Evolutionary conservation across 2,329 filamentous ascomycete species (phyloP), one percentile per base, ranked within the genome.

Genomic region (Fusarium haematococcum): DNA sequence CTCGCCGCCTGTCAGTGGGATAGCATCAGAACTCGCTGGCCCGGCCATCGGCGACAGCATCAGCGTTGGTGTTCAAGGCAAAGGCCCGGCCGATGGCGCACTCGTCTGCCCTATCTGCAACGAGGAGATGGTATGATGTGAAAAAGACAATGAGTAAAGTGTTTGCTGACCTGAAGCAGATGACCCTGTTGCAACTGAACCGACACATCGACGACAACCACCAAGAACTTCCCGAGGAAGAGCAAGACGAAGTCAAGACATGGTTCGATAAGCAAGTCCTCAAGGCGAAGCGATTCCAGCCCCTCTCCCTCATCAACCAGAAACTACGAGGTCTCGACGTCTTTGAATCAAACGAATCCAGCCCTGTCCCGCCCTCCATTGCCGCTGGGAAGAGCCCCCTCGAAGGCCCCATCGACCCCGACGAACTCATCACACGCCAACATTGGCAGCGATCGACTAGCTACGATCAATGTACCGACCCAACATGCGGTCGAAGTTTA

Each of bases 101-200:
- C 91, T 99, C 68, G 91, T 96, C 65, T 99, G 97, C 82, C 97
- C 97, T n/a, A 99, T 99, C 81, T 99, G 97, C 84, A 95, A 92
- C 77, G 97, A 98, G 85, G 95, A 98, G 83, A 99, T 99, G 97
- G 95, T 97, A 85, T 74, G 85, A 18, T 59, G 27, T n/a, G 13
- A 25, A 32, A 20, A 9, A 8, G n/a, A 3, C 2, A 6, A 10
- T 30, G 14, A 30, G 9, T 8, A 27, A 4, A 20, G 11, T 23
- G 11, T 50, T 41, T 25, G 63, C 30, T 58, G 18, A 57, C 23
- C 2, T 35, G 4, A 4, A n/a, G 6, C 2, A 97, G 94, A 88
- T 98, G 80, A 98, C 97, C 16, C 85, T 99, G 58, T 86, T 99
- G 43, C 97, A 99, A 85, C 86, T 99, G 45, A 98, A 99, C 81